Conservation (phyloP, 2,329 filamentous ascomycete species). For the Colletotrichum noveboracense region DNA sequence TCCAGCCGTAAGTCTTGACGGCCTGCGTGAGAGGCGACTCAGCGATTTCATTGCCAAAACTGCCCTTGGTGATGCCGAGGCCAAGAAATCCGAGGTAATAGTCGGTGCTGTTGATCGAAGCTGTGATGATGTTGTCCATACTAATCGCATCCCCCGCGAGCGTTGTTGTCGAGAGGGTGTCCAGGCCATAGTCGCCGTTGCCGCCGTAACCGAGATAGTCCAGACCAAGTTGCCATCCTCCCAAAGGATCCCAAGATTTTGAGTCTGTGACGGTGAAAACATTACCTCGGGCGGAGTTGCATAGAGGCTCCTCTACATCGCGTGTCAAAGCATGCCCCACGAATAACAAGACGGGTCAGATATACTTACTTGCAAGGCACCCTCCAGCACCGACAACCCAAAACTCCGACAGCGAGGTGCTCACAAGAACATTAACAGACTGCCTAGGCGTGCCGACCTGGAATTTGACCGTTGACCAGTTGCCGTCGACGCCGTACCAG, state of each 20-base stretch:
- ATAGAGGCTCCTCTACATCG: constrained; percentile 52
- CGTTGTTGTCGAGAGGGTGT: constrained; percentile 48
- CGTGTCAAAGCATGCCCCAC: constrained; percentile 20
- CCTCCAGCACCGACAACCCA: constrained; percentile 69
- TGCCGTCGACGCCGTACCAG: constrained; percentile 65
- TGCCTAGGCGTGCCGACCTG: constrained; percentile 51
- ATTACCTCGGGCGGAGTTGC: constrained; percentile 61
- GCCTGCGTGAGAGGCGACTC: constrained; percentile 60
- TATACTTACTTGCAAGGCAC: constrained; percentile 52
- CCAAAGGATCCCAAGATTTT: constrained; percentile 62
- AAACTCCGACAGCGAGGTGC: constrained; percentile 73
- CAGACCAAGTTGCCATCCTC: constrained; percentile 65
- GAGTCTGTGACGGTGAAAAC: constrained; percentile 61
- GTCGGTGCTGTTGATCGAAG: constrained; percentile 59
- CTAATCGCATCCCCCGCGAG: constrained; percentile 40
- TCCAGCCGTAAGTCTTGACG: constrained; percentile 61
- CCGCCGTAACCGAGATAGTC: constrained; percentile 62
- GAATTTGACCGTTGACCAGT: constrained; percentile 74
- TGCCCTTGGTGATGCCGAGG: constrained; percentile 59
- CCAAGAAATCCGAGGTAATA: constrained; percentile 62
- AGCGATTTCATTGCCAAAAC: constrained; percentile 54
- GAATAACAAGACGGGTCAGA: not conserved
- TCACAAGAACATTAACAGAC: constrained; percentile 54
- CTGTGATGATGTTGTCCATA: constrained; percentile 52
- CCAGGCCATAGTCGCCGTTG: constrained; percentile 70